phyloP scores from a whole-genome alignment of 2,329 filamentous ascomycete species.

The Verticillium isaacii region DNA sequence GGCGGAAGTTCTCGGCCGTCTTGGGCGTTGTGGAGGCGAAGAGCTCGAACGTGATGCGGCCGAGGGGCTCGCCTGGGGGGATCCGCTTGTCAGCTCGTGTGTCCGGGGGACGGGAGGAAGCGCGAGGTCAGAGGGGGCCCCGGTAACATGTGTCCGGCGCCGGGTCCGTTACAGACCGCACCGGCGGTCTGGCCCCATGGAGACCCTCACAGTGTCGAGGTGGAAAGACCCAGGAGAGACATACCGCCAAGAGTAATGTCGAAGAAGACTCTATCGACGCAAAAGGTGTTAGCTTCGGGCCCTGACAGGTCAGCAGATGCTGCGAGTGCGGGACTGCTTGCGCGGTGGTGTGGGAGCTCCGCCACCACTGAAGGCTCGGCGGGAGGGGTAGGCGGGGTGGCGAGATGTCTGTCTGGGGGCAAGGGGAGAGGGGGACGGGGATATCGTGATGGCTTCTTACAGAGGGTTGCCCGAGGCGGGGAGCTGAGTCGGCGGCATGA shows the following conservation, averaged over 20 bases:
- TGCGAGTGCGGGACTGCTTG: not conserved
- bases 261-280: constrained; percentile 57
- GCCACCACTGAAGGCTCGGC: not conserved
- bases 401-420: not conserved
- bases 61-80: constrained; percentile 70
- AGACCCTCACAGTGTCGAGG: not conserved
- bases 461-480: constrained; percentile 43
- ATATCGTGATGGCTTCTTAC: constrained; percentile 23
- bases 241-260: constrained; percentile 74
- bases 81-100: not conserved
- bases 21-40: constrained; percentile 79
- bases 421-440: not conserved
- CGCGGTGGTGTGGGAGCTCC: not conserved
- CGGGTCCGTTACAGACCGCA: not conserved
- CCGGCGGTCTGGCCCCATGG: not conserved
- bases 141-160: not conserved
- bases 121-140: not conserved
- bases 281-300: constrained; percentile 6
- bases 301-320: not conserved
- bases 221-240: constrained; percentile 18
- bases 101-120: not conserved
- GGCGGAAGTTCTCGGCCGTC: constrained; percentile 94
- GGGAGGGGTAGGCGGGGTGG: not conserved
- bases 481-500: constrained; percentile 40
- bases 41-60: constrained; percentile 85